Percentiles rank a stretch among this genome's conserved stretches.
These are phyloP conservation scores for Colletotrichum sp. DNA, from an alignment of 2,329 filamentous ascomycete species.

Conservation along the genomic window DNA sequence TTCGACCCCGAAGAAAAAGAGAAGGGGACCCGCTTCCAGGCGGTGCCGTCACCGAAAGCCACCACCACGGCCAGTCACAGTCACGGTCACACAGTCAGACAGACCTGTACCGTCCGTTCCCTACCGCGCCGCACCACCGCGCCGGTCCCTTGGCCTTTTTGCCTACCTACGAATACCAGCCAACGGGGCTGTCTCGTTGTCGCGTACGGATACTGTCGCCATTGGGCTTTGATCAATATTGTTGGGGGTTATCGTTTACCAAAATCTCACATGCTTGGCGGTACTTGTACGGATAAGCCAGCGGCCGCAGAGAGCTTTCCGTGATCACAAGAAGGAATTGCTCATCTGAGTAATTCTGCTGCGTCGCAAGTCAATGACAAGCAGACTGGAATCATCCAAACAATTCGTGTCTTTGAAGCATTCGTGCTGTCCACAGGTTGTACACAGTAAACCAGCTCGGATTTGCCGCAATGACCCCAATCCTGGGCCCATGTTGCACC, in stretches of 20 bases:
- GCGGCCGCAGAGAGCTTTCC: background rate
- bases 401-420: background rate
- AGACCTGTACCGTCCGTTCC: background rate
- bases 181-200: background rate
- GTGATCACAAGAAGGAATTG: background rate
- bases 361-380: background rate
- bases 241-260: background rate
- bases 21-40: background rate
- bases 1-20: background rate
- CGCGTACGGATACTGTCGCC: background rate
- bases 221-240: background rate
- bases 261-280: background rate
- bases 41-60: background rate
- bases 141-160: background rate
- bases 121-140: background rate
- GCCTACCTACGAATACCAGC: background rate
- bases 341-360: background rate
- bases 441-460: background rate
- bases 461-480: background rate
- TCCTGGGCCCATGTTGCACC: background rate
- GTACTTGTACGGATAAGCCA: background rate
- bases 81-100: background rate
- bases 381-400: background rate
- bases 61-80: background rate
- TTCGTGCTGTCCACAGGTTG: background rate